Conservation (phyloP, 2,329 filamentous ascomycete genomes). For the Sphaerulina musiva region DNA sequence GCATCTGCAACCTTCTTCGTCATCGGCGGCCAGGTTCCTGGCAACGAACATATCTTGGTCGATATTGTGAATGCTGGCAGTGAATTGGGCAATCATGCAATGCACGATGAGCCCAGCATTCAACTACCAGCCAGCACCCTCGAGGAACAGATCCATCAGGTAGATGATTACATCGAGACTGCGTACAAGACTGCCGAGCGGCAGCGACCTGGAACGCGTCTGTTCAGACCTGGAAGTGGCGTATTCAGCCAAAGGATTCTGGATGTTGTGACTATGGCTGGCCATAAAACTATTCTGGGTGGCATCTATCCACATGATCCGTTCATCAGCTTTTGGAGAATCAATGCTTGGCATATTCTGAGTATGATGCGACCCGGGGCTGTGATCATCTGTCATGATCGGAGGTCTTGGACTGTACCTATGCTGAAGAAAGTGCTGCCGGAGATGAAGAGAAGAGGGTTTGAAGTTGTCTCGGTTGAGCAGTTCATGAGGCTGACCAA, state of each 20-base stretch:
- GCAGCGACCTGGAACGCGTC: conserved; percentile 49
- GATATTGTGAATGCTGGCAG: conserved; percentile 49
- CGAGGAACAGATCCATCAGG: conserved; percentile 55
- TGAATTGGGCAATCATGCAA: conserved; percentile 76
- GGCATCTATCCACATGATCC: conserved; percentile 86
- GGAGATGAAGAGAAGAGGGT: conserved; percentile 63
- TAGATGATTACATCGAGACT: conserved; percentile 54
- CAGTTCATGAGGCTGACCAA: conserved; percentile 49
- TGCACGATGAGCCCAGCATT: conserved; percentile 73
- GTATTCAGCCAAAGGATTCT: conserved; percentile 72
- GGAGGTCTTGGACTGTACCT: conserved; percentile 71
- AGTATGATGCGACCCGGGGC: conserved; percentile 71
- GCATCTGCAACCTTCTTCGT: conserved; percentile 82
- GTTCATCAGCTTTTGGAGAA: conserved; percentile 62
- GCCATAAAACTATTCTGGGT: conserved; percentile 70
- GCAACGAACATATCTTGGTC: conserved; percentile 44
- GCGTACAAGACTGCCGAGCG: conserved; percentile 46
- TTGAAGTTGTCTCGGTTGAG: conserved; percentile 63
- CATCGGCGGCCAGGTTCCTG: conserved; percentile 68
- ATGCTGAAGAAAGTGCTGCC: conserved; percentile 70
- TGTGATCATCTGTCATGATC: conserved; percentile 81
- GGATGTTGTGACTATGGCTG: conserved; percentile 50
- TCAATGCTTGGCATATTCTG: conserved; percentile 73
- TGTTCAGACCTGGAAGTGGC: conserved; percentile 78
- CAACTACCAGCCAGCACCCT: conserved; percentile 56